Evolutionary conservation across 805 yeast genomes (phyloP), one percentile per base, ranked within the genome.

Genomic region (Nematodospora valgi): DNA sequence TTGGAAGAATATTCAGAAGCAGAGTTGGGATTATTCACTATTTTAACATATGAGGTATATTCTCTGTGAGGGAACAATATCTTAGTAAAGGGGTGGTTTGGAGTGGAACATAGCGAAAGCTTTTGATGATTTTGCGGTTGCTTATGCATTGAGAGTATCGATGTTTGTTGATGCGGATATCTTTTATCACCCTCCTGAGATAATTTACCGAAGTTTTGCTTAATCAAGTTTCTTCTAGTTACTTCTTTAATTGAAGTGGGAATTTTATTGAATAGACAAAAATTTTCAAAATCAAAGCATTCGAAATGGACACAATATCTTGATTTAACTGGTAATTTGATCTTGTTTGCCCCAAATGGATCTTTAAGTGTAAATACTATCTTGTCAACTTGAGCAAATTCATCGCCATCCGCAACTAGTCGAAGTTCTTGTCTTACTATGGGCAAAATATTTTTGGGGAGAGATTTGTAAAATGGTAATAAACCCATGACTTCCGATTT

Each of bases 261-360:
- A 4, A 68, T 52, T 19, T 52, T 59, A 41, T 65, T 59, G 41
- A 64, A 64, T 12, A 54, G 35, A 43, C 72, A 68, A 35, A 68
- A 68, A 25, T 48, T 63, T 9, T 64, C 64, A 34, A 57, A 63
- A 38, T 68, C 73, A 47, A 68, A 68, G 45, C 72, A 67, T 48
- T 64, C 72, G 41, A 67, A 65, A 41, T 68, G 73, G 20, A 44
- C 44, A 42, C 73, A 68, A 1, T 40, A 37, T 6, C 45, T 40
- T 5, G 71, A 56, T 45, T 65, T 68, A 7, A 68, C 62, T 2
- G 73, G 73, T 6, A 68, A 47, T 26, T 47, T 41, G 24, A 68
- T 67, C 36, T 54, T 63, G 23, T 62, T 55, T 16, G 62, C 64
- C 19, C 60, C 51, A n/a, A 63, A 45, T 3, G 73, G 73, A 39